These are phyloP conservation scores for Penicillium verrucosum DNA, from an alignment of 2,329 filamentous ascomycete genomes.

Conservation along the genomic window DNA sequence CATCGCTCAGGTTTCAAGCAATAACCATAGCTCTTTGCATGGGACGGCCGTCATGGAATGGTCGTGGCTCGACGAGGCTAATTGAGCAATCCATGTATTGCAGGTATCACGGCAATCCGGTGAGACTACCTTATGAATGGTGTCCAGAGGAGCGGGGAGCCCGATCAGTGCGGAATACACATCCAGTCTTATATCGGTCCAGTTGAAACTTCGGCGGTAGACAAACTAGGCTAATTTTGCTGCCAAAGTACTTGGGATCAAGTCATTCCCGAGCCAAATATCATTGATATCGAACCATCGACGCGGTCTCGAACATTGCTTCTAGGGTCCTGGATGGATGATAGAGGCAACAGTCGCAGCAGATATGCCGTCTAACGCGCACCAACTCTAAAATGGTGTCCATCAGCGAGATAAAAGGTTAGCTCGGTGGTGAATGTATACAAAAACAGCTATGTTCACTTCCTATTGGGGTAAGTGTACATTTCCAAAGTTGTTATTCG, in stretches of 20 bases:
- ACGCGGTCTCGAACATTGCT: neutral
- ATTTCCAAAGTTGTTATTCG: constrained; percentile 8
- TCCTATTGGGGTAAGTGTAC: neutral
- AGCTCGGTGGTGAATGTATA: neutral
- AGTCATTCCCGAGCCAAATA: neutral
- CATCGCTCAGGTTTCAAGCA: constrained; percentile 8
- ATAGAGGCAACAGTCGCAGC: neutral
- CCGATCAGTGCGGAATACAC: constrained; percentile 3
- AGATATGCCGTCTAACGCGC: neutral
- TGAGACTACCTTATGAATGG: constrained; percentile 14
- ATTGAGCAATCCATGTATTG: constrained; percentile 16
- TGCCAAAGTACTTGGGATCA: neutral
- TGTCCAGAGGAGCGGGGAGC: neutral
- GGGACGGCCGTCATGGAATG: constrained; percentile 13
- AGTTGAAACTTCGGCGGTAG: constrained; percentile 17
- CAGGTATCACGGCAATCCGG: constrained; percentile 15
- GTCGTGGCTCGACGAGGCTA: constrained; percentile 15
- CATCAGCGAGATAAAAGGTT: neutral
- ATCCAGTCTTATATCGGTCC: constrained; percentile 12
- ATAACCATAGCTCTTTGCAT: constrained; percentile 18
- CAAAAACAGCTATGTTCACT: neutral
- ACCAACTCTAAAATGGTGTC: neutral
- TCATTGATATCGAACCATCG: neutral
- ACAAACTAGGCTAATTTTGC: neutral
- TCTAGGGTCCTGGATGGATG: neutral